Evolutionary conservation across 257 asterid genomes (phyloP), one percentile per base, ranked within the genome.

Genomic region (Nicotiana tabacum): DNA sequence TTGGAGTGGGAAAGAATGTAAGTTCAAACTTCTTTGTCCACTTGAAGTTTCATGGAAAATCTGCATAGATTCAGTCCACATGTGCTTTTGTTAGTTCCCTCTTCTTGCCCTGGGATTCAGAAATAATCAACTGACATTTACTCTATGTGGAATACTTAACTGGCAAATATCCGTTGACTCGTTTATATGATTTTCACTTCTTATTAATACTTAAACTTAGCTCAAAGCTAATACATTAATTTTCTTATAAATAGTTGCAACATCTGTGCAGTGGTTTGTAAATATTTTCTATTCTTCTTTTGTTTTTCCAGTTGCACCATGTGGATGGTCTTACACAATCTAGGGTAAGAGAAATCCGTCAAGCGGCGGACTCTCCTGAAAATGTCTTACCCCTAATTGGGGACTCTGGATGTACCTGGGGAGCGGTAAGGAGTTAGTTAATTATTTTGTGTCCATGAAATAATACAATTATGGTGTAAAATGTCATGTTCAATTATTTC

Each of bases 1-100:
- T 95, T 81, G 99, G 99, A 81, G 84, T 95, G 35, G 98, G 98
- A 81, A 95, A 95, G 88, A 95, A 91, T 83, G 97, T 94, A 89
- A 83, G 94, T 72, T 82, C 51, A 53, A 60, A 61, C 82, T 15
- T 55, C 66, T 51, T 61, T 66, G 21, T 51, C 64, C 3, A 0
- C 80, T 61, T 48, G 0, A 74, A 74, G 43, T 13, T 6, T 76
- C 65, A 3, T 15, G 1, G 9, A 76, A 18, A 0, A 76, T 76
- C 10, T 51, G 8, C 46, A 13, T 48, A 29, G 13, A 4, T 35
- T 76, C 64, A 76, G 8, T 51, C 1, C 16, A 27, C 10, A 48
- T 0, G 9, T 27, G 80, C 16, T 13, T 24, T 27, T 74, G 62
- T 48, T 74, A 12, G 62, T 74, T 74, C 27, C 5, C 43, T 48